A percentile compares a stretch with the other conserved stretches of the same genome.
Evolutionary conservation across 129 eudicot genomes (phyloP).

Genomic region (Silybum marianum): DNA sequence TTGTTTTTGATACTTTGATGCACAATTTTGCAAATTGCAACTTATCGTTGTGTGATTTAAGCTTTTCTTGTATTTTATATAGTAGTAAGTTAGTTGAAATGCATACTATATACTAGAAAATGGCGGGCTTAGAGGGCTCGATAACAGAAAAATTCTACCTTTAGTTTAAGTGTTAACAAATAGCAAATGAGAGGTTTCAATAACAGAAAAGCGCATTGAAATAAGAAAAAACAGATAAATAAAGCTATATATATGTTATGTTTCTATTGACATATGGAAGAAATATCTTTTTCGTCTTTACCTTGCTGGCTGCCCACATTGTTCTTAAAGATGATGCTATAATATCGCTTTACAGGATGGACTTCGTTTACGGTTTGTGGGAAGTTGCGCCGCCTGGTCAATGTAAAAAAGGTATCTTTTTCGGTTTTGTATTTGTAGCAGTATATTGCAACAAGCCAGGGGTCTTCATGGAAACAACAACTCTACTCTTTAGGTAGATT

Average conservation of each 20-base stretch:
- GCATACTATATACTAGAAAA: not conserved
- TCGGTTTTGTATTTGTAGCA: not conserved
- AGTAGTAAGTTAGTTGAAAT: not conserved
- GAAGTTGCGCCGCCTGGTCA: slow-evolving; percentile 82
- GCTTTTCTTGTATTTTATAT: not conserved
- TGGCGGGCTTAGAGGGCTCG: not conserved
- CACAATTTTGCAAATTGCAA: slow-evolving; percentile 1
- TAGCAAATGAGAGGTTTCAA: not conserved
- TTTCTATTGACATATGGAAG: not conserved
- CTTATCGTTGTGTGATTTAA: not conserved
- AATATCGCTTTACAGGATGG: slow-evolving; percentile 68
- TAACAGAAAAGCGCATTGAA: not conserved
- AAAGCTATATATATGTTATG: not conserved
- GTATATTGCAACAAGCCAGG: not conserved
- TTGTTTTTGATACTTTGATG: slow-evolving; percentile 8
- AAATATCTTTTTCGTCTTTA: not conserved
- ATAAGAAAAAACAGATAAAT: not conserved
- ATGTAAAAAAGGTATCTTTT: slow-evolving; percentile 78
- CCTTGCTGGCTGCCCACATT: not conserved
- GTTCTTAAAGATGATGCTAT: slow-evolving; percentile 4
- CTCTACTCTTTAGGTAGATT: not conserved
- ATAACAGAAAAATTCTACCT: not conserved
- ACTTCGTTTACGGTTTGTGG: slow-evolving; percentile 99
- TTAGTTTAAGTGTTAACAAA: not conserved
- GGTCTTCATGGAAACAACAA: not conserved